Evolutionary conservation across 768 basidiomycete species (phyloP).

Genomic region (Podaxis rugospora): DNA sequence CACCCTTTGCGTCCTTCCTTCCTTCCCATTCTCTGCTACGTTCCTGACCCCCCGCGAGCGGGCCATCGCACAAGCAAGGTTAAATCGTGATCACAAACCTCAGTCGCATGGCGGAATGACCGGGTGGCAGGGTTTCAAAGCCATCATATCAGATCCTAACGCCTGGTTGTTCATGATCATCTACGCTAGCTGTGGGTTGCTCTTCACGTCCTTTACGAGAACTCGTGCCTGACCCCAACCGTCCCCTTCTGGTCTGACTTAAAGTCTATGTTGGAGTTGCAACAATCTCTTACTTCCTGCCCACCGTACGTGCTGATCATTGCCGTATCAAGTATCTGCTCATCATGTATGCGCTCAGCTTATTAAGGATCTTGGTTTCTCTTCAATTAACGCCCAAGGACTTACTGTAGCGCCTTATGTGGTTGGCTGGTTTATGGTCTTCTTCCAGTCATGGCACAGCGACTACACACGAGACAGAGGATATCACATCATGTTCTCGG

Average conservation of each 20-base stretch:
- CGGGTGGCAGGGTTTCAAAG: slow-evolving; percentile 52
- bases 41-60: slow-evolving; percentile 49
- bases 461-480: slow-evolving; percentile 51
- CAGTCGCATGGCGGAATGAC: slow-evolving; percentile 55
- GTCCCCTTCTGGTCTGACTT: not conserved
- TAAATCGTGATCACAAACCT: slow-evolving; percentile 52
- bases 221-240: not conserved
- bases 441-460: slow-evolving; percentile 51
- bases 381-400: slow-evolving; percentile 52
- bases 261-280: slow-evolving; percentile 54
- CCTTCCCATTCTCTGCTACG: slow-evolving; percentile 50
- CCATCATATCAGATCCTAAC: slow-evolving; percentile 43
- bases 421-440: slow-evolving; percentile 52
- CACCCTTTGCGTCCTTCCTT: slow-evolving; percentile 47
- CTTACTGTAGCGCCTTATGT: slow-evolving; percentile 55
- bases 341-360: slow-evolving; percentile 26
- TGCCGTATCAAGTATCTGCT: not conserved
- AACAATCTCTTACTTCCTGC: slow-evolving; percentile 53
- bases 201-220: not conserved
- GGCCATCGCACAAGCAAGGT: slow-evolving; percentile 53
- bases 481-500: slow-evolving; percentile 50
- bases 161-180: slow-evolving; percentile 50
- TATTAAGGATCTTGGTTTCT: slow-evolving; percentile 53
- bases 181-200: slow-evolving; percentile 46
- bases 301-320: slow-evolving; percentile 32